Base-by-base conservation (phyloP, 352 stramenopile species). In the Pythium rhizo-oryzae region DNA sequence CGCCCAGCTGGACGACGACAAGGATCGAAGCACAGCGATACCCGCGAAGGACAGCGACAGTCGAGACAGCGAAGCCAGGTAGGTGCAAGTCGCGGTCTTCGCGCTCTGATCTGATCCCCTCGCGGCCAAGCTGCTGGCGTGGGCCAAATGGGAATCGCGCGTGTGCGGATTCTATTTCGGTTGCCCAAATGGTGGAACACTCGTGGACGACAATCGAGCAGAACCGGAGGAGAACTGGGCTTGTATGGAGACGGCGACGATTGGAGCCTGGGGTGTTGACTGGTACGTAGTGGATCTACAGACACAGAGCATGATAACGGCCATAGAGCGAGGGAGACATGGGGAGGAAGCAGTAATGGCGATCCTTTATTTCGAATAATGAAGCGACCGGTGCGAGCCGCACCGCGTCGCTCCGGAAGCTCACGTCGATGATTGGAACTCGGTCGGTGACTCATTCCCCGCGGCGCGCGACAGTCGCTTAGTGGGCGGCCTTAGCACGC, bases 401-500 rank as follows among this genome's bases (percentile, higher is more conserved):
- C 63, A 70, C 47, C 55, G 53, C 30, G 55, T 19, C 55, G 63
- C 46, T 60, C 56, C 66, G 24, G 59, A 64, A 67, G 66, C 59
- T 62, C 49, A 49, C 66, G 66, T 67, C 59, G 54, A 62, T 63
- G 66, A 25, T 67, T 67, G 66, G 59, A 63, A 62, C 50, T 56
- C n/a, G 55, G 56, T 65, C 66, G 73, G 65, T 68, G 68, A 62
- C 50, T 67, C 69, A 71, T 80, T 69, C 44, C 54, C 54, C 55
- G 25, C 57, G 76, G 71, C 51, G 49, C 16, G 21, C 43, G 21
- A 44, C 59, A 44, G 25, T 39, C 62, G 62, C 61, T 68, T 72
- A 79, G 74, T 85, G 86, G 76, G 84, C 82, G 65, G 84, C 81
- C 88, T 98, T 98, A 60, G 97, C 97, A 81, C 97, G 94, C 84